These are phyloP conservation scores for Irpex sp. DNA, from an alignment of 1,284 basidiomycete species.

Conservation along the genomic window DNA sequence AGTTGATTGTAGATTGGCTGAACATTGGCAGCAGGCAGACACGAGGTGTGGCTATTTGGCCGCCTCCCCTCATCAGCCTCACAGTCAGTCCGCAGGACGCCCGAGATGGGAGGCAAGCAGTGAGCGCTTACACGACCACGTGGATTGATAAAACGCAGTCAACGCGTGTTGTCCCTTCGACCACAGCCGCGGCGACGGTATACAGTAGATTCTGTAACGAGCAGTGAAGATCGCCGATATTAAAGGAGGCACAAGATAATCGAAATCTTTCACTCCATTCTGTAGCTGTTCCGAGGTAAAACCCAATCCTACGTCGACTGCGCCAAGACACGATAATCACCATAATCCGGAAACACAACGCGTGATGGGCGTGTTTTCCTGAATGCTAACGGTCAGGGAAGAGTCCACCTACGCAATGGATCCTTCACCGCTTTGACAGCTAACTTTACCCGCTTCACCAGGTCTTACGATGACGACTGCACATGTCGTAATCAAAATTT, in stretches of 20 bases:
- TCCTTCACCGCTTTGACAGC: not conserved
- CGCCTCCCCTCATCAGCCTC: conserved; percentile 7
- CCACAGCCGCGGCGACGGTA: not conserved
- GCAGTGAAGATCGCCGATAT: not conserved
- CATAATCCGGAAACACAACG: not conserved
- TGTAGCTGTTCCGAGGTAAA: not conserved
- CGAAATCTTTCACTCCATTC: not conserved
- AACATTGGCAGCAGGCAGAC: conserved; percentile 5
- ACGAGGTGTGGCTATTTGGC: conserved; percentile 14
- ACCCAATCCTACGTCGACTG: not conserved
- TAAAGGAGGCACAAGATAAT: not conserved
- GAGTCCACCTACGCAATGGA: not conserved
- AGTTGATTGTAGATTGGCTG: not conserved
- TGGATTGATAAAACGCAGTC: not conserved
- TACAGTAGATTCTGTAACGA: not conserved
- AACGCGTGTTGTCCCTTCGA: not conserved
- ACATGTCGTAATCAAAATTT: not conserved
- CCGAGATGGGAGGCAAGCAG: conserved; percentile 7
- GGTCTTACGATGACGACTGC: not conserved
- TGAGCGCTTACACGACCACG: conserved; percentile 4
- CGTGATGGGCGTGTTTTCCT: not conserved
- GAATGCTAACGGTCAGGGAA: not conserved
- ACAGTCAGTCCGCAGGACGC: conserved; percentile 8
- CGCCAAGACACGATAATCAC: not conserved
- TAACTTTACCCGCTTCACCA: not conserved